Percentiles rank a stretch among this genome's conserved stretches.
phyloP scores from a whole-genome alignment of 129 eudicot species.

The Helichrysum umbraculigerum region DNA sequence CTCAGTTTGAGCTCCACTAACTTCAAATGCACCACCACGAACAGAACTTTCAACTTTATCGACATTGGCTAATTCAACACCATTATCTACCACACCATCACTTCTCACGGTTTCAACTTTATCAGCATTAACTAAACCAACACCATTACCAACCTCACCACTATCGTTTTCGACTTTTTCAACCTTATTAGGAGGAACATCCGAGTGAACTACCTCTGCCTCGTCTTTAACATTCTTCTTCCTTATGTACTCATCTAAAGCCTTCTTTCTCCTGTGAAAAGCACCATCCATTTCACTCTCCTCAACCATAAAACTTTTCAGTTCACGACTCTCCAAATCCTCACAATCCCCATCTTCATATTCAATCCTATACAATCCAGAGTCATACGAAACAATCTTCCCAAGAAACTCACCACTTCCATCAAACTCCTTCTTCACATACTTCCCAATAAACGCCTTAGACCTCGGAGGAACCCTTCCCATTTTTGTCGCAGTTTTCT shows the following conservation, averaged over 20 bases:
- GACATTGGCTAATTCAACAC: conserved; percentile 35
- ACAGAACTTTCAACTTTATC: conserved; percentile 30
- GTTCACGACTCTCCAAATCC: conserved; percentile 79
- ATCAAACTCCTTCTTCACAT: conserved; percentile 81
- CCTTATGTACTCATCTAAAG: conserved; percentile 48
- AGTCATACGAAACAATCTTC: conserved; percentile 59
- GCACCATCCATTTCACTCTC: conserved; percentile 47
- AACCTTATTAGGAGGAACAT: conserved; percentile 15
- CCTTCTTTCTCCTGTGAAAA: conserved; percentile 50
- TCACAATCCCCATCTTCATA: conserved; percentile 98
- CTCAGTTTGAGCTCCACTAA: conserved; percentile 35
- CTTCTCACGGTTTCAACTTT: conserved; percentile 26
- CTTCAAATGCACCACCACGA: conserved; percentile 34
- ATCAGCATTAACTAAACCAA: conserved; percentile 34
- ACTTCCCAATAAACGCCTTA: conserved; percentile 60
- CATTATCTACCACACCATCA: conserved; percentile 23
- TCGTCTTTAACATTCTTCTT: conserved; percentile 28
- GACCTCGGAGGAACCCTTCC: conserved; percentile 38
- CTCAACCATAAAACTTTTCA: conserved; percentile 48
- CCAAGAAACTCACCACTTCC: conserved; percentile 73
- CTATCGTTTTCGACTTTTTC: neutral
- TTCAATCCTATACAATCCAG: conserved; percentile 83
- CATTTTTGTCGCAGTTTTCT: conserved; percentile 32
- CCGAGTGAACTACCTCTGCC: conserved; percentile 1
- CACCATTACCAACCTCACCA: conserved; percentile 11